Evolutionary conservation across 805 yeast species (phyloP).

Genomic region (Zygotorulaspora florentina): DNA sequence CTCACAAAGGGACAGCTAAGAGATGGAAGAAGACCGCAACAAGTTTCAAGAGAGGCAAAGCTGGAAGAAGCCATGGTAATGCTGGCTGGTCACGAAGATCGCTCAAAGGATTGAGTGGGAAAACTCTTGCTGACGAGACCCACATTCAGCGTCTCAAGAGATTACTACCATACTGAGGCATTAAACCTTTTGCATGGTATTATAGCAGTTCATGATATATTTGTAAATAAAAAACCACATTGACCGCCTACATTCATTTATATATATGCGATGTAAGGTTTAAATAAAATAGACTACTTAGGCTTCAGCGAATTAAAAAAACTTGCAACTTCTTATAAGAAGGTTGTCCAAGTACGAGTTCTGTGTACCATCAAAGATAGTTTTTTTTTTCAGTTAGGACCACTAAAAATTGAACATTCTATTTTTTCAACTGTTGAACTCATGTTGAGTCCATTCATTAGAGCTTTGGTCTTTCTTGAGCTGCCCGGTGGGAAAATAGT

Average conservation of each 20-base stretch:
- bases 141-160: slow-evolving; percentile 59
- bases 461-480: slow-evolving; percentile 44
- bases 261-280: not conserved
- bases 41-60: slow-evolving; percentile 64
- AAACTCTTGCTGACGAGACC: slow-evolving; percentile 48
- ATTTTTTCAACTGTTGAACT: slow-evolving; percentile 36
- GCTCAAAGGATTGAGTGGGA: slow-evolving; percentile 57
- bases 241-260: not conserved
- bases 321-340: too few relatives aligned
- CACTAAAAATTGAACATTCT: not conserved
- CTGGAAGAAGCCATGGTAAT: slow-evolving; percentile 91
- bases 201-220: not conserved
- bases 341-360: too few relatives aligned
- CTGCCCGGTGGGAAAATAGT: slow-evolving; percentile 76
- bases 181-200: not conserved
- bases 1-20: slow-evolving; percentile 83
- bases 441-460: slow-evolving; percentile 53
- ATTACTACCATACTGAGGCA: slow-evolving; percentile 42
- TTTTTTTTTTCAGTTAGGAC: too few relatives aligned
- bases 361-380: too few relatives aligned
- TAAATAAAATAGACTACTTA: not conserved
- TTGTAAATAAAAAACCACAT: slow-evolving; percentile 1
- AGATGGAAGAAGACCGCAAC: slow-evolving; percentile 76
- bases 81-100: slow-evolving; percentile 75
- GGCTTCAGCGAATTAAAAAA: slow-evolving; percentile 1